Conservation (phyloP, 2,329 filamentous ascomycete species). For the Pseudopithomyces maydicus region DNA sequence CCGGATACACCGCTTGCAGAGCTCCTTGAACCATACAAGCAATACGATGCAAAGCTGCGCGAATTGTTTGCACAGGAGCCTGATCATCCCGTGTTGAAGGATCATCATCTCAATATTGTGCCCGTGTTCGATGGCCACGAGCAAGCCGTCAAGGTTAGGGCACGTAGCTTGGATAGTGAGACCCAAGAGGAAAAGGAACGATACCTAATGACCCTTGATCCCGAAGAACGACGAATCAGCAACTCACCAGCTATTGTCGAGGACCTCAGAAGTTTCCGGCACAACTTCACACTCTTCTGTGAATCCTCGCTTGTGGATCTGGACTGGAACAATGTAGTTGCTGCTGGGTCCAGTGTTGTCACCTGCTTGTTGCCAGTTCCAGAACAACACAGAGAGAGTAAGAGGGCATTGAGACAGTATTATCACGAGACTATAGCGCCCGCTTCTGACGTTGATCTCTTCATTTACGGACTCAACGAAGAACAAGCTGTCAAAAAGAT, state of each 20-base stretch:
- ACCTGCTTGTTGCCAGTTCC: slow-evolving; percentile 72
- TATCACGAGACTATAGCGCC: slow-evolving; percentile 83
- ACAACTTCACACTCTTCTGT: slow-evolving; percentile 81
- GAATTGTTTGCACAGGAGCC: slow-evolving; percentile 72
- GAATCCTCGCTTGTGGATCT: slow-evolving; percentile 77
- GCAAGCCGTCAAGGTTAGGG: slow-evolving; percentile 63
- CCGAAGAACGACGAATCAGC: slow-evolving; percentile 64
- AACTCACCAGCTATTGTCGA: slow-evolving; percentile 71
- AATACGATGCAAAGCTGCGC: slow-evolving; percentile 70
- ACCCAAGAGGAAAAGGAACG: slow-evolving; percentile 63
- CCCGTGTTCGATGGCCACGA: slow-evolving; percentile 66
- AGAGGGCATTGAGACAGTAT: slow-evolving; percentile 58
- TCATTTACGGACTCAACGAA: slow-evolving; percentile 79
- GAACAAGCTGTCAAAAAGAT: slow-evolving; percentile 83
- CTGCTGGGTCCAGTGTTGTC: slow-evolving; percentile 78
- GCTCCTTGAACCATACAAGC: slow-evolving; percentile 68
- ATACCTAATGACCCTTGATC: slow-evolving; percentile 72
- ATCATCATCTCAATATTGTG: slow-evolving; percentile 66
- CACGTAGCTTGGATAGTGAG: slow-evolving; percentile 64
- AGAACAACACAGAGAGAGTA: slow-evolving; percentile 55
- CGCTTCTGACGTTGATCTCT: slow-evolving; percentile 85
- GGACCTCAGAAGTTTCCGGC: slow-evolving; percentile 71
- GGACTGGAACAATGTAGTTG: slow-evolving; percentile 83
- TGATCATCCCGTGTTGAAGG: slow-evolving; percentile 60
- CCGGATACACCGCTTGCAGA: slow-evolving; percentile 60